These are phyloP conservation scores for Dactylonectria macrodidyma DNA, from an alignment of 2,329 filamentous ascomycete genomes.

Conservation along the genomic window DNA sequence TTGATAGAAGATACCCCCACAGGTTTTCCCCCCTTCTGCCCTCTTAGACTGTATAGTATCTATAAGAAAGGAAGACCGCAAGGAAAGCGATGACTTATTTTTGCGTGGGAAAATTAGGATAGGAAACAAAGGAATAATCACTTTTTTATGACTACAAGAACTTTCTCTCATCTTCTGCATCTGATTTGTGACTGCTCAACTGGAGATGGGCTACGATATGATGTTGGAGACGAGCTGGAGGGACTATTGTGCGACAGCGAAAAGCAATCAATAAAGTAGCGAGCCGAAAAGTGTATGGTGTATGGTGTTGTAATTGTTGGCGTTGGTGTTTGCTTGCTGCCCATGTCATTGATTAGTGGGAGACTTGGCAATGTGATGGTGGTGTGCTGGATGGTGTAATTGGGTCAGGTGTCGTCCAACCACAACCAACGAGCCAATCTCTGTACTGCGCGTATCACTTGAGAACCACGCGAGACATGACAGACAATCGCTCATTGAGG, in stretches of 20 bases:
- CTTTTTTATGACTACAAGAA: not conserved
- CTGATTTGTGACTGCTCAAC: constrained; percentile 1
- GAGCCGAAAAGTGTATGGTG: not conserved
- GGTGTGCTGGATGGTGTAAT: constrained; percentile 4
- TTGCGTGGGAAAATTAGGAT: constrained; percentile 34
- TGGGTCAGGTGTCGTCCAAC: not conserved
- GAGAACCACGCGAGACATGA: constrained; percentile 16
- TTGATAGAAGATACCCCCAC: constrained; percentile 52
- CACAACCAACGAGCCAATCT: not conserved
- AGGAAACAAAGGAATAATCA: constrained; percentile 32
- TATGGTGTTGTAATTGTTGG: not conserved
- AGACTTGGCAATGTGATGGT: not conserved
- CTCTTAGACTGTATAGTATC: constrained; percentile 49
- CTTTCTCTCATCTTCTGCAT: not conserved
- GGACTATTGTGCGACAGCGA: not conserved
- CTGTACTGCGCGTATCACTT: not conserved
- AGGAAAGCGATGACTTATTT: constrained; percentile 32
- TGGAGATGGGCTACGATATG: not conserved
- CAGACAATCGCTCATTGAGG: not conserved
- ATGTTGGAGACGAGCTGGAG: not conserved
- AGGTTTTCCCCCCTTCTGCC: constrained; percentile 41
- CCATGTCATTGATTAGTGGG: not conserved
- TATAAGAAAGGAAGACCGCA: constrained; percentile 39
- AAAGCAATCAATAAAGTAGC: not conserved
- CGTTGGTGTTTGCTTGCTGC: not conserved